These are phyloP conservation scores for Diplocarpon mali DNA, from an alignment of 2,329 filamentous ascomycete species.

Conservation along the genomic window DNA sequence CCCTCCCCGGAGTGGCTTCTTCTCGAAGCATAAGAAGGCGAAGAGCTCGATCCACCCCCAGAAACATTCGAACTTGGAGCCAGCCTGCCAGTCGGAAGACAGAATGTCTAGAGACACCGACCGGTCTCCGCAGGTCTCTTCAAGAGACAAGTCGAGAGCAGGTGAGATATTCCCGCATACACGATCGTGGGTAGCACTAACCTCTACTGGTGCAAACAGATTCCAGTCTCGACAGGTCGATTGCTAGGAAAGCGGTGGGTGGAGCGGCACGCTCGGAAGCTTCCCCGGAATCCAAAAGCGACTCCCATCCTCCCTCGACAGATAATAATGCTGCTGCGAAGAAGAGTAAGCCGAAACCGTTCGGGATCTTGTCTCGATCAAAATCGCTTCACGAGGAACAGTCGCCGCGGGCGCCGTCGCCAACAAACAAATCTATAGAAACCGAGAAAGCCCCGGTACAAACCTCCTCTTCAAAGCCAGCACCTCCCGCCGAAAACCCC, in stretches of 20 bases:
- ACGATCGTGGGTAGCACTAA: constrained; percentile 6
- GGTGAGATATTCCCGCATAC: constrained; percentile 17
- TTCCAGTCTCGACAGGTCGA: constrained; percentile 15
- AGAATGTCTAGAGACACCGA: constrained; percentile 27
- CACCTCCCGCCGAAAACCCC: constrained; percentile 41
- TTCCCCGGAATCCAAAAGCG: constrained; percentile 18
- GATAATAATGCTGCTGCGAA: constrained; percentile 10
- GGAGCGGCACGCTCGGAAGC: constrained; percentile 21
- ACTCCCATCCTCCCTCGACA: constrained; percentile 12
- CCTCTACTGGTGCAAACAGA: constrained; percentile 14
- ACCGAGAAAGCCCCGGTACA: constrained; percentile 27
- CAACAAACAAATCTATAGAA: constrained; percentile 14
- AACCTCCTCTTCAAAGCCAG: constrained; percentile 41
- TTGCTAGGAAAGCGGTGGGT: constrained; percentile 23
- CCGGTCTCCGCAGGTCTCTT: constrained; percentile 19
- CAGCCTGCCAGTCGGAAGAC: constrained; percentile 26
- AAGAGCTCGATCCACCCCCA: constrained; percentile 34
- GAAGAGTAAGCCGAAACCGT: constrained; percentile 27
- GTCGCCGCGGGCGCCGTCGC: constrained; percentile 18
- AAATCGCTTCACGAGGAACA: constrained; percentile 34
- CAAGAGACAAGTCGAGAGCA: constrained; percentile 22
- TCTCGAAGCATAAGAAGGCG: constrained; percentile 36
- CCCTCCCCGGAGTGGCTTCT: constrained; percentile 29
- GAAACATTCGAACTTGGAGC: constrained; percentile 17
- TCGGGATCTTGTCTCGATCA: constrained; percentile 30